phyloP scores from a whole-genome alignment of 352 stramenopile species.

The Thraustotheca clavata region DNA sequence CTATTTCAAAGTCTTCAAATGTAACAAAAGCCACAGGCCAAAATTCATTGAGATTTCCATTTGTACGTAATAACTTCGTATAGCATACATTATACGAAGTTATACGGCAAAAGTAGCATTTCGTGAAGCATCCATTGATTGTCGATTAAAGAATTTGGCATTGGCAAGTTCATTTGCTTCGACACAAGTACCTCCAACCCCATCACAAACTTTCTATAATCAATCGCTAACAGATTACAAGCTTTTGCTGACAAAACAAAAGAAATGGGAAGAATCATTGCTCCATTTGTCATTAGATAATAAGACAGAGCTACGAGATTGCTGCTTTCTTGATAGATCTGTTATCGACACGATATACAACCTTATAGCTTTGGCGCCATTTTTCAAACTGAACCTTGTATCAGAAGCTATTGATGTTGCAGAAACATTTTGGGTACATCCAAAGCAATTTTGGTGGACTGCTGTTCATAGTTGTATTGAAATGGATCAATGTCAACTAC shows the following conservation, averaged over 20 bases:
- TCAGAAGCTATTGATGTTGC: conserved; percentile 1
- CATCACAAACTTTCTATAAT: background rate
- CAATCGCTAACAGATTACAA: background rate
- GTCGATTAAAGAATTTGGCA: background rate
- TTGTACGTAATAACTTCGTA: conserved; percentile 12
- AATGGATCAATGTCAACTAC: conserved; percentile 16
- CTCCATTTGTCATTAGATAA: background rate
- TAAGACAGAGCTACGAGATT: background rate
- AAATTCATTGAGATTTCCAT: conserved; percentile 18
- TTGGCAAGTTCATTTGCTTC: background rate
- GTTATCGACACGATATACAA: conserved; percentile 21
- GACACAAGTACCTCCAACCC: background rate
- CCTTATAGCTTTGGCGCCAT: conserved; percentile 10
- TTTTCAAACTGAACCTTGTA: conserved; percentile 15
- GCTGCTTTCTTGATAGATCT: background rate
- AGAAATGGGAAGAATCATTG: conserved; percentile 5
- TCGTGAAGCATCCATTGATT: conserved; percentile 10
- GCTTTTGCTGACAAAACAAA: conserved; percentile 4
- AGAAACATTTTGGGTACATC: conserved; percentile 13
- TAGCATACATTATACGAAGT: too few relatives aligned
- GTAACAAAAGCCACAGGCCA: conserved; percentile 17
- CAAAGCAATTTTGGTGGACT: conserved; percentile 20
- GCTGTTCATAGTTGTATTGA: background rate
- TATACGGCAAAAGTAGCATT: conserved; percentile 16
- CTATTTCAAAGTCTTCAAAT: background rate